Conservation (phyloP, 2,329 filamentous ascomycete genomes). For the Coniochaeta hoffmannii region DNA sequence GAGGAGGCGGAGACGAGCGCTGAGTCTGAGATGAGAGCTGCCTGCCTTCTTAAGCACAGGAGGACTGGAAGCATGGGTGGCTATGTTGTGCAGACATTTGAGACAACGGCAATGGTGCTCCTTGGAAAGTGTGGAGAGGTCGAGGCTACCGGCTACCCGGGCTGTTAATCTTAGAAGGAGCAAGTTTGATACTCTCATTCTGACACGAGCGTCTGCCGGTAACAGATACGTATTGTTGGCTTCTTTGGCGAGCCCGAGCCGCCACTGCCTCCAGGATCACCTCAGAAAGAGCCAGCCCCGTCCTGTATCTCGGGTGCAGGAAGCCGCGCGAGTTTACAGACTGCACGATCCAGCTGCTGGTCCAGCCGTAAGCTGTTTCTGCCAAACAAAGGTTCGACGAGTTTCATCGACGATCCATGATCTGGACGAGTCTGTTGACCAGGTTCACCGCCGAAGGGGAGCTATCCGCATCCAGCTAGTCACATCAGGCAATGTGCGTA, state of each 20-base stretch:
- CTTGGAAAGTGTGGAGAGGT: slow-evolving; percentile 23
- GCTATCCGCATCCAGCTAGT: not conserved
- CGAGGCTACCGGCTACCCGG: slow-evolving; percentile 20
- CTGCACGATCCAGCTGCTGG: not conserved
- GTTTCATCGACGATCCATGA: not conserved
- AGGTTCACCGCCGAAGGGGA: not conserved
- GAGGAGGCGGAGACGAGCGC: not conserved
- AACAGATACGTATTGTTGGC: slow-evolving; percentile 6
- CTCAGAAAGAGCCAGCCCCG: not conserved
- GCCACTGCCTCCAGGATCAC: not conserved
- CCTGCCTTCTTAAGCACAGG: not conserved
- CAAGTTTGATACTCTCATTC: slow-evolving; percentile 8
- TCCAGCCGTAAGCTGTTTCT: not conserved
- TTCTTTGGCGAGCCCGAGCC: slow-evolving; percentile 7
- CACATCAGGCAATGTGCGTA: not conserved
- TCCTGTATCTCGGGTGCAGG: not conserved
- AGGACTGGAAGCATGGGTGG: slow-evolving; percentile 10
- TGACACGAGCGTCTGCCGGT: slow-evolving; percentile 1
- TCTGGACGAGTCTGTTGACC: not conserved
- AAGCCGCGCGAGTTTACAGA: not conserved
- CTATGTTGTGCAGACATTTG: slow-evolving; percentile 33
- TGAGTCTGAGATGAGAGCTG: not conserved
- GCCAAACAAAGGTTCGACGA: not conserved
- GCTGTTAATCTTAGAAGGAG: slow-evolving; percentile 17
- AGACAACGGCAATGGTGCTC: slow-evolving; percentile 32